Percentiles rank a stretch among this genome's conserved stretches.
These are phyloP conservation scores for Moesziomyces antarcticus DNA, from an alignment of 1,284 basidiomycete species.

Conservation along the genomic window DNA sequence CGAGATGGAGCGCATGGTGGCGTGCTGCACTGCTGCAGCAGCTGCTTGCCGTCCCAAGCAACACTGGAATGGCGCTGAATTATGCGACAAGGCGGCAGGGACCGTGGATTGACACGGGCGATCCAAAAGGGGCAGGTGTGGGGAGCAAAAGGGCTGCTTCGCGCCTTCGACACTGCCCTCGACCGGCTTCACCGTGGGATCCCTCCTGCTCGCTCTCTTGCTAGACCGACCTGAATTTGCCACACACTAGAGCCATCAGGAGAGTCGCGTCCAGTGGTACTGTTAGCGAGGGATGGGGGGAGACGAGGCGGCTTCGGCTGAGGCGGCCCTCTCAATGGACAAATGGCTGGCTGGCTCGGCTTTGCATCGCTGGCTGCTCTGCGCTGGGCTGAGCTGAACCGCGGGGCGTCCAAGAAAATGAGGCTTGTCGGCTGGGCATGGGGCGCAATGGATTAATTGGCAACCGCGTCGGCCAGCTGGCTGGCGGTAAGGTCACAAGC, in stretches of 20 bases:
- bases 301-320: no score
- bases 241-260: background rate
- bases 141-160: no score
- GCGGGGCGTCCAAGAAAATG: background rate
- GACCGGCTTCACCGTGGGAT: background rate
- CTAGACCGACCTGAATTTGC: background rate
- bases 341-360: no score
- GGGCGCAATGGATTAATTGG: background rate
- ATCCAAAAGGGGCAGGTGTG: conserved; percentile 16
- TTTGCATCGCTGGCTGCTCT: no score
- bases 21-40: conserved; percentile 14
- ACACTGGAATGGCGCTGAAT: conserved; percentile 2
- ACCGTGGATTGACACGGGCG: background rate
- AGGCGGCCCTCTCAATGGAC: no score
- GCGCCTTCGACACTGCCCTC: background rate
- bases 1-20: conserved; percentile 7
- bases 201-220: no score
- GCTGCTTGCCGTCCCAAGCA: background rate
- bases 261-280: background rate
- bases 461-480: background rate
- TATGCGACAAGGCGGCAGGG: conserved; percentile 1
- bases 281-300: no score
- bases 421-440: background rate
- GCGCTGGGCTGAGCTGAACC: background rate
- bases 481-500: background rate